Conservation (phyloP, 192 early-diverging fungal genomes). For the Endogone sp. region DNA sequence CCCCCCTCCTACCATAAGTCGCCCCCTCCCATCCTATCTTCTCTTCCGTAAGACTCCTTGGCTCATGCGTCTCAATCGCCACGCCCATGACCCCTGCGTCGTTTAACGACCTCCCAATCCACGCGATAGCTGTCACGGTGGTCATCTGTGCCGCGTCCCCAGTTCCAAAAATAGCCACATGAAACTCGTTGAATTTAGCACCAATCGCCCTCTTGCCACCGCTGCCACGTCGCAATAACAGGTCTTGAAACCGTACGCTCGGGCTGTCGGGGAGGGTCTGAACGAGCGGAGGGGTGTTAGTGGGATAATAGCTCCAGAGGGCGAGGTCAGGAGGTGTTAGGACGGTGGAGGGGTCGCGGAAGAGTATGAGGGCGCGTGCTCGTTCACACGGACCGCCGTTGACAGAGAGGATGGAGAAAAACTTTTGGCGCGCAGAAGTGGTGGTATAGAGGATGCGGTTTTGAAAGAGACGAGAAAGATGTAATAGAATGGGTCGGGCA, state of each 20-base stretch:
- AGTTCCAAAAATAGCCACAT: slow-evolving; percentile 33
- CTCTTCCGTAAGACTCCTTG: slow-evolving; percentile 26
- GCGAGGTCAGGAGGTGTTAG: background rate
- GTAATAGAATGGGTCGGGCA: slow-evolving; percentile 24
- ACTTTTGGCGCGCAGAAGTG: slow-evolving; percentile 26
- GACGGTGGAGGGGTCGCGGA: background rate
- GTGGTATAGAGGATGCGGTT: slow-evolving; percentile 36
- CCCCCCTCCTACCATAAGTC: too few species aligned
- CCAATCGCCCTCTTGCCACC: slow-evolving; percentile 9
- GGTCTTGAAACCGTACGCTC: background rate
- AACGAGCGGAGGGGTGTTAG: background rate
- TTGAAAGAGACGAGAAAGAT: slow-evolving; percentile 27
- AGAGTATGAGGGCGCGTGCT: slow-evolving; percentile 15
- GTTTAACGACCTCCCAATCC: slow-evolving; percentile 20
- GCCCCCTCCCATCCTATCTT: slow-evolving; percentile 18
- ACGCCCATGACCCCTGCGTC: slow-evolving; percentile 20
- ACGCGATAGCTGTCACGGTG: slow-evolving; percentile 27
- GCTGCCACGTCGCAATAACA: background rate
- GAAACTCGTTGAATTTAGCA: slow-evolving; percentile 23
- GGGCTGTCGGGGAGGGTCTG: background rate
- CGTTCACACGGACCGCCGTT: slow-evolving; percentile 39
- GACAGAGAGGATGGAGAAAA: slow-evolving; percentile 30
- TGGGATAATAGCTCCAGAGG: background rate
- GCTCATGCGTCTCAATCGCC: slow-evolving; percentile 20
- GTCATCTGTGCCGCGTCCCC: slow-evolving; percentile 24